These are phyloP conservation scores for Lupinus albus DNA, from an alignment of 306 rosid species.

Conservation along the genomic window DNA sequence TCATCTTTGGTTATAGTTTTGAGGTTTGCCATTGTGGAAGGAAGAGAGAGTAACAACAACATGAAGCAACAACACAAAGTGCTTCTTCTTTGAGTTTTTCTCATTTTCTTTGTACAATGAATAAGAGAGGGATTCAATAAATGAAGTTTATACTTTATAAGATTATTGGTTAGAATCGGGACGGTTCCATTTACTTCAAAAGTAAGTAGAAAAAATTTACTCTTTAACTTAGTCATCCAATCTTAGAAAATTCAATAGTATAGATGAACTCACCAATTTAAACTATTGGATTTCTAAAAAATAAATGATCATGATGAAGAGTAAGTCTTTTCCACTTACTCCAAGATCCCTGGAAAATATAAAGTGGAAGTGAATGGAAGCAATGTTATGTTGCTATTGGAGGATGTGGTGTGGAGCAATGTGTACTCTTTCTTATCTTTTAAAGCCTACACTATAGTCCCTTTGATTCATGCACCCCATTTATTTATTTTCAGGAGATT, in stretches of 20 bases:
- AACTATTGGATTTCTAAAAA: too few relatives aligned
- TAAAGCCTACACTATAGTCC: neutral
- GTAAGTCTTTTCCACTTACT: too few relatives aligned
- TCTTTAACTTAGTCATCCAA: too few relatives aligned
- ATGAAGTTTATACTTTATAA: constrained; percentile 36
- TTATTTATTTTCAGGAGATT: too few relatives aligned
- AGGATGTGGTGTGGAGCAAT: constrained; percentile 40
- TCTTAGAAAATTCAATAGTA: too few relatives aligned
- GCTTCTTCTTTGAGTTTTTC: constrained; percentile 17
- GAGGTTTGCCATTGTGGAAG: constrained; percentile 26
- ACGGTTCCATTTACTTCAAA: too few relatives aligned
- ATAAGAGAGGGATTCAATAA: constrained; percentile 29
- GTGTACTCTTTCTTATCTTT: constrained; percentile 24
- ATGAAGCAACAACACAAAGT: neutral
- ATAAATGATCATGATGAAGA: too few relatives aligned
- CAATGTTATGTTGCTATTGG: constrained; percentile 46
- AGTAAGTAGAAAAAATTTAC: too few relatives aligned
- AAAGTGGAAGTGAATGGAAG: neutral
- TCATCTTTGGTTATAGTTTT: constrained; percentile 58
- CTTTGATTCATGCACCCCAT: constrained; percentile 12
- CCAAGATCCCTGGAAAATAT: too few relatives aligned
- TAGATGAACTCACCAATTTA: too few relatives aligned
- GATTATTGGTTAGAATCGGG: too few relatives aligned
- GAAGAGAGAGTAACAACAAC: neutral
- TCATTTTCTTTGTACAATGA: constrained; percentile 52